Evolutionary conservation across 495 filamentous ascomycete species (phyloP), one percentile per base, ranked within the genome.

Genomic region (Monascus purpureus): DNA sequence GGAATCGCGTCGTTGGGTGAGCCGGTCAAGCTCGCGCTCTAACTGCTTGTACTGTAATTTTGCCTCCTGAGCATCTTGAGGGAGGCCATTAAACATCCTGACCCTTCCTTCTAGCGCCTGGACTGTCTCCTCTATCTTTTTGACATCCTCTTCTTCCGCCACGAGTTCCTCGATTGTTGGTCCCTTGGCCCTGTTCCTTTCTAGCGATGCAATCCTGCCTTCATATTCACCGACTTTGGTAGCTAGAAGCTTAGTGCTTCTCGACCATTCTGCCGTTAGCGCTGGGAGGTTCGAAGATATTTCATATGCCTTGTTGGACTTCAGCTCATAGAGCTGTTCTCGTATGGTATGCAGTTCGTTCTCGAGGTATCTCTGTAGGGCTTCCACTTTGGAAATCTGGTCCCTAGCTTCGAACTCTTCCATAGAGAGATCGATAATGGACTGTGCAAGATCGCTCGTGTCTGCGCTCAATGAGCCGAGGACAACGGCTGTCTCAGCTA

Each of bases 21-120:
- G 51, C 13, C 57, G 50, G 16, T 60, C 52, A 17, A 88, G 50
- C 45, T 85, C 75, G 8, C 46, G 52, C 29, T 78, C 67, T 36
- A 82, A 44, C 25, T 61, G 55, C 42, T 78, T 77, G 25, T 88
- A 65, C 49, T 77, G 72, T 11, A 62, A 45, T 37, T 75, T 63
- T 15, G 83, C 82, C 16, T 67, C 63, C 30, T 77, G 67, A 17
- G 67, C 53, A 40, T 88, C 77, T 9, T 70, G 71, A 8, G 84
- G 80, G 36, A 93, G 47, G 6, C 77, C 73, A 37, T 74, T 66
- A 41, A 80, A 88, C 2, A 53, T 60, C 14, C 59, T 55, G 23
- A 80, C 68, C 0, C 51, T 61, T 6, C 56, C 49, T 39, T 81
- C 75, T 14, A 77, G 55, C 0, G 38, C 45, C 17, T 65, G 53